phyloP scores from a whole-genome alignment of 1,139 yeast genomes.

The Pneumocystis carinii region DNA sequence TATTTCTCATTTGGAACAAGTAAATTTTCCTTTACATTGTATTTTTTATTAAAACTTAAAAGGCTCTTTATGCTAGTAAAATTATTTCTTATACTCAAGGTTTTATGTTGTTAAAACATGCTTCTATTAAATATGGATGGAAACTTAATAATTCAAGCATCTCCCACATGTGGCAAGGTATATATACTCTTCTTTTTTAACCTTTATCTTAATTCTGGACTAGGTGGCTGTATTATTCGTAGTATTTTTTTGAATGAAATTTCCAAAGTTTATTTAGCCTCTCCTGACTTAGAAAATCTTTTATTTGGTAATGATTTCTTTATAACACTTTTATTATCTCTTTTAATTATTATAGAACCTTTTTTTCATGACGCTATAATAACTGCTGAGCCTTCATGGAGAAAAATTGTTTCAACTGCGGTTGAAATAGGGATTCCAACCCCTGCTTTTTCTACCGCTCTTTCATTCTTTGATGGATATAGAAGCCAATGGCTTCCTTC shows the following conservation, averaged over 20 bases:
- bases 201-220: constrained; percentile 79
- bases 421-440: constrained; percentile 83
- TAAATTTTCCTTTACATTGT: constrained; percentile 56
- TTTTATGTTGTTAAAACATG: constrained; percentile 97
- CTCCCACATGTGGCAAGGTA: constrained; percentile 99
- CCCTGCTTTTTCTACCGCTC: constrained; percentile 94
- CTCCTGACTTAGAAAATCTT: constrained; percentile 88
- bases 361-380: constrained; percentile 84
- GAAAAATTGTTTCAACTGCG: constrained; percentile 68
- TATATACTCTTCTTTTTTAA: constrained; percentile 97
- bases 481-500: constrained; percentile 94
- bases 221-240: constrained; percentile 98
- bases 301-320: constrained; percentile 42
- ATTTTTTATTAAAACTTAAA: constrained; percentile 91
- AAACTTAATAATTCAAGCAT: constrained; percentile 94
- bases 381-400: constrained; percentile 94
- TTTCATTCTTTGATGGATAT: constrained; percentile 97
- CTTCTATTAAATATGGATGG: constrained; percentile 95
- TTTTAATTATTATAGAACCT: constrained; percentile 1
- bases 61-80: constrained; percentile 97
- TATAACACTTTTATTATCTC: neutral
- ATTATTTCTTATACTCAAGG: constrained; percentile 98
- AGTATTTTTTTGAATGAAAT: constrained; percentile 96
- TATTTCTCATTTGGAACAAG: constrained; percentile 28
- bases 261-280: constrained; percentile 86